Base-by-base conservation (phyloP, 345 rosid species). In the Gossypium anomalum region DNA sequence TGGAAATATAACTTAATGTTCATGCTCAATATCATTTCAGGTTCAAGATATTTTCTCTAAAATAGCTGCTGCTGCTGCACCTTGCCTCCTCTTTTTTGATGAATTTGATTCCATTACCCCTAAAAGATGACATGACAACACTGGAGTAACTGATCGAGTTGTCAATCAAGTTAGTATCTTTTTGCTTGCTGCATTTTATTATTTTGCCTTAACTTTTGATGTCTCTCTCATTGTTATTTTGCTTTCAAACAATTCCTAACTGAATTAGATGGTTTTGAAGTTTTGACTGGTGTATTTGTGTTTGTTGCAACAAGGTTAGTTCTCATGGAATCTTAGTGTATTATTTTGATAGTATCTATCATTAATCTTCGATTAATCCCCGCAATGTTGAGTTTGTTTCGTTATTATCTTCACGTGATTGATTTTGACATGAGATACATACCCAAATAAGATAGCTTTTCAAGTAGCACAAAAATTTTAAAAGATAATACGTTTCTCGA, bases 31-130 rank as follows among this genome's bases (percentile, higher is more conserved):
- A n/a, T 27, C 44, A 1, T 71, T 72, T 82, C 83, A 94, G 97
- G 98, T 94, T 71, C 93, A 94, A 66, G 98, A 94, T 80, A 88
- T 92, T 82, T 94, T 94, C 79, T 78, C 92, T 57, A 92, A 92
- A 79, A 97, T 95, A 75, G 87, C 93, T 51, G 91, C 97, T 65
- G 98, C 98, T 76, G 97, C 97, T 75, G 97, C 97, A 61, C 98
- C 98, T 6, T 94, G 98, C 79, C 82, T 94, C 71, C 92, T 94
- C 72, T 92, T 94, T 79, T 94, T 94, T 8, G 98, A 94, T 85
- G 98, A 92, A 84, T 94, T 94, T 41, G 98, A 92, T 83, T 92
- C 98, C 48, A 94, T 92, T 84, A 97, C 98, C 76, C 98, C 98
- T 13, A 94, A 94, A 83, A 87, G 98, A 82, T 95, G 98, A 56